Conservation (phyloP, 2,329 filamentous ascomycete genomes). For the Chaetoscypha palmicola region DNA sequence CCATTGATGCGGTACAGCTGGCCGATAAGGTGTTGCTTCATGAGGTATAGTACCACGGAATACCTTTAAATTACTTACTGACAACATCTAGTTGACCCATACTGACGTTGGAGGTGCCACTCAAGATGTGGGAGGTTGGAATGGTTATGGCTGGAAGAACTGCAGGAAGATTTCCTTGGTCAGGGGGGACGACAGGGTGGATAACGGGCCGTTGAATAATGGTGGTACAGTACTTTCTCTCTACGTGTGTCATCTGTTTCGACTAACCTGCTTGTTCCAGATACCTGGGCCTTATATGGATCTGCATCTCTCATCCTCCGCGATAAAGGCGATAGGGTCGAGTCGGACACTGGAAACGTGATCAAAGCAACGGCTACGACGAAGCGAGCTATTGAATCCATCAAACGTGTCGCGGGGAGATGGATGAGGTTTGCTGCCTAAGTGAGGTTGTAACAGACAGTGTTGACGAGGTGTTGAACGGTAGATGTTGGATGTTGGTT, state of each 20-base stretch:
- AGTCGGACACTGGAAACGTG: neutral
- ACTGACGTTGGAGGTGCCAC: neutral
- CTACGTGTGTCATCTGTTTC: neutral
- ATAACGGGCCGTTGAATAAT: neutral
- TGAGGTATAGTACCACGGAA: neutral
- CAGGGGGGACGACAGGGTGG: neutral
- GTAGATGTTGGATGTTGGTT: too few species aligned
- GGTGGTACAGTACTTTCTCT: neutral
- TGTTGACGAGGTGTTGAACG: too few species aligned
- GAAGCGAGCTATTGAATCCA: neutral
- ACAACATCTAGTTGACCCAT: neutral
- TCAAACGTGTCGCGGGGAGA: neutral
- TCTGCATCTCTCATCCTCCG: neutral
- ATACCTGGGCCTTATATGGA: neutral
- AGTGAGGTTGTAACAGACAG: too few species aligned
- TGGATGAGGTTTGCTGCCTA: neutral
- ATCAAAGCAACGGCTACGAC: neutral
- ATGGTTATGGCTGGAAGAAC: neutral
- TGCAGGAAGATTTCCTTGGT: neutral
- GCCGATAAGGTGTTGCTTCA: neutral
- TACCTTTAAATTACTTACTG: neutral
- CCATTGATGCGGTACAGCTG: neutral
- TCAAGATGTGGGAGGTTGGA: neutral
- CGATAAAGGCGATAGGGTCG: neutral
- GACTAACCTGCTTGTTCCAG: neutral